Evolutionary conservation across 192 early-diverging fungal species (phyloP).

Genomic region (Coemansia aciculifera): DNA sequence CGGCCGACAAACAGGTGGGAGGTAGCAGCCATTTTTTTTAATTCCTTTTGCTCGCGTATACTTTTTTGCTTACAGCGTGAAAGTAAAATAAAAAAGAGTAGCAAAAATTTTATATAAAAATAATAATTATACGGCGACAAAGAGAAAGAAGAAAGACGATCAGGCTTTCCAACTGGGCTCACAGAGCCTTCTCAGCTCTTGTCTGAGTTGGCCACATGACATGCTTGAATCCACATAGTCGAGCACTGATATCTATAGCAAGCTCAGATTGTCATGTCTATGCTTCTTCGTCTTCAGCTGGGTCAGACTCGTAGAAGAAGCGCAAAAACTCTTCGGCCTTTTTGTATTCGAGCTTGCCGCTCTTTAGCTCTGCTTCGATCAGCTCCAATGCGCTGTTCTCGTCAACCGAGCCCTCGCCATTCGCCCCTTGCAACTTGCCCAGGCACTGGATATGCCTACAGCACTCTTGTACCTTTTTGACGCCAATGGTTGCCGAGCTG

Average conservation of each 20-base stretch:
- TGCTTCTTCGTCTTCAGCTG: slow-evolving; percentile 25
- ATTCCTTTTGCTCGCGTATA: neutral
- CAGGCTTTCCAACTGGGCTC: neutral
- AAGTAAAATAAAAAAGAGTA: neutral
- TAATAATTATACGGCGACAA: neutral
- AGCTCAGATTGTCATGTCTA: neutral
- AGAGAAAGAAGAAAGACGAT: neutral
- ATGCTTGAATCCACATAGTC: neutral
- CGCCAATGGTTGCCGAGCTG: slow-evolving; percentile 81
- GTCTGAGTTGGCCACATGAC: neutral
- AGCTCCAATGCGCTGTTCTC: slow-evolving; percentile 60
- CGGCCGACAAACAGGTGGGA: slow-evolving; percentile 49
- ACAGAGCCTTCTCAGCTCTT: neutral
- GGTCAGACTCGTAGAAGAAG: slow-evolving; percentile 62
- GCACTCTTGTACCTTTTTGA: slow-evolving; percentile 73
- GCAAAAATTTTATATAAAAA: neutral
- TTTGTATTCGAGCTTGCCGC: slow-evolving; percentile 67
- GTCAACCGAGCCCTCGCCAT: slow-evolving; percentile 52
- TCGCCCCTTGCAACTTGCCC: slow-evolving; percentile 58
- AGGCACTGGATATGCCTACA: slow-evolving; percentile 90
- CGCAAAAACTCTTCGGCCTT: slow-evolving; percentile 70
- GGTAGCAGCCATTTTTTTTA: slow-evolving; percentile 9
- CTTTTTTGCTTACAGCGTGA: neutral
- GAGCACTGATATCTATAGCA: neutral
- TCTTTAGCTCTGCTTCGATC: slow-evolving; percentile 58